Percentiles rank a stretch among this genome's conserved stretches.
Evolutionary conservation across 345 rosid species (phyloP).

Genomic region (Arabidopsis arenosa): DNA sequence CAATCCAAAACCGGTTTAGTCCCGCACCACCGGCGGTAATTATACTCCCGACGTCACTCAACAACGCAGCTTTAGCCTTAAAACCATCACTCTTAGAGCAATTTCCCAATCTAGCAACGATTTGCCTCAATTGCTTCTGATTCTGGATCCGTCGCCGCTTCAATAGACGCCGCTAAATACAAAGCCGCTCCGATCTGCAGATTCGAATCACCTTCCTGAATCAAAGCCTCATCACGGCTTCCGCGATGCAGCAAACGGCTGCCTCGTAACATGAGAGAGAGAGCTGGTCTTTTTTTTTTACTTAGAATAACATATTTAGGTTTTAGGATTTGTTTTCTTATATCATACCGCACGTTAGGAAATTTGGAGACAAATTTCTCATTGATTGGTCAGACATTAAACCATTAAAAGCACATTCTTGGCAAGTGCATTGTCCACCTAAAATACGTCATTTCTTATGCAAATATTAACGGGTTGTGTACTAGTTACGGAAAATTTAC

Average conservation of each 20-base stretch:
- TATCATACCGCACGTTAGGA: no score
- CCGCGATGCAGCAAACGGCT: conserved; percentile 66
- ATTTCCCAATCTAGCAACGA: conserved; percentile 76
- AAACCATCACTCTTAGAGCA: conserved; percentile 71
- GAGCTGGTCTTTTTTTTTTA: no score
- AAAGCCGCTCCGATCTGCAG: conserved; percentile 91
- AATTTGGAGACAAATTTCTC: no score
- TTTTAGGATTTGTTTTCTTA: no score
- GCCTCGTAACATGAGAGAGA: conserved; percentile 53
- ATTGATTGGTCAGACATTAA: no score
- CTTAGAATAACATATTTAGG: no score
- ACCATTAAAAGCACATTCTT: no score
- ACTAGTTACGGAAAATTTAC: no score
- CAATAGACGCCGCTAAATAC: conserved; percentile 87
- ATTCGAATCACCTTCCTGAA: conserved; percentile 71
- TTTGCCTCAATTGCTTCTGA: conserved; percentile 69
- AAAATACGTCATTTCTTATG: no score
- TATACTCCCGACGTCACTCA: conserved; percentile 73
- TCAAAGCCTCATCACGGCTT: conserved; percentile 71
- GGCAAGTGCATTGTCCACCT: no score
- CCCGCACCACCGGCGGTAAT: conserved; percentile 69
- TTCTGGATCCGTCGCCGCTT: conserved; percentile 75
- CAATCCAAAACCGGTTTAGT: conserved; percentile 67
- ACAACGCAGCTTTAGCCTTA: conserved; percentile 72
- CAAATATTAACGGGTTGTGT: no score